Percentiles rank a stretch among this genome's conserved stretches.
These are phyloP conservation scores for Mycena belliarum DNA, from an alignment of 768 basidiomycete species.

Conservation along the genomic window DNA sequence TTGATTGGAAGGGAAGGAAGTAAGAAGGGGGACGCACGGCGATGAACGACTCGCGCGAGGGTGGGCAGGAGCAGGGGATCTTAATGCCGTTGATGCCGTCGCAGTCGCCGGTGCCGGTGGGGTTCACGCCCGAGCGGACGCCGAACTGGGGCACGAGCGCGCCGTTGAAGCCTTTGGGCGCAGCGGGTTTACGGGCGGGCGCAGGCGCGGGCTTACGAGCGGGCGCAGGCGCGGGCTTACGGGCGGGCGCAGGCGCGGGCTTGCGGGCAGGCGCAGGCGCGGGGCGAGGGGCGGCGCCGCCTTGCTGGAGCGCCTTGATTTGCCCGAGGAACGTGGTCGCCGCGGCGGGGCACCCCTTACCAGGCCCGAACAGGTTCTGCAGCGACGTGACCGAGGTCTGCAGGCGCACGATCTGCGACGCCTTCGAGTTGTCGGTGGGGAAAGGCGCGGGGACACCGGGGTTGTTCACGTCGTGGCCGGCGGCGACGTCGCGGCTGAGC, in stretches of 20 bases:
- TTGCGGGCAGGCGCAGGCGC: neutral
- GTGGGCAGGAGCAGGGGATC: neutral
- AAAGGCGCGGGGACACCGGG: conserved; percentile 58
- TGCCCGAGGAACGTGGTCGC: neutral
- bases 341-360: conserved; percentile 65
- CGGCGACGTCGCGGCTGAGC: neutral
- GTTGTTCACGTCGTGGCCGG: conserved; percentile 45
- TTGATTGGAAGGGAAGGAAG: neutral
- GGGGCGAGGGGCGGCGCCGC: neutral
- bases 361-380: conserved; percentile 71
- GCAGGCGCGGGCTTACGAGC: no score
- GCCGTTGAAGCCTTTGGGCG: neutral
- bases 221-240: no score
- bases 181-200: no score
- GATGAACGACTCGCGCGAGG: neutral
- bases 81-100: neutral
- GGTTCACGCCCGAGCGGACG: neutral
- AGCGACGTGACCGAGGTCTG: conserved; percentile 62
- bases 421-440: conserved; percentile 58
- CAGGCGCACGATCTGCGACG: conserved; percentile 56
- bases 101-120: neutral
- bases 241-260: neutral
- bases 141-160: neutral
- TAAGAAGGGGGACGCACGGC: neutral
- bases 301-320: neutral